A percentile compares a stretch with the other conserved stretches of the same genome.
Conservation (phyloP, 345 rosid species). For the Syzygium aqueum region DNA sequence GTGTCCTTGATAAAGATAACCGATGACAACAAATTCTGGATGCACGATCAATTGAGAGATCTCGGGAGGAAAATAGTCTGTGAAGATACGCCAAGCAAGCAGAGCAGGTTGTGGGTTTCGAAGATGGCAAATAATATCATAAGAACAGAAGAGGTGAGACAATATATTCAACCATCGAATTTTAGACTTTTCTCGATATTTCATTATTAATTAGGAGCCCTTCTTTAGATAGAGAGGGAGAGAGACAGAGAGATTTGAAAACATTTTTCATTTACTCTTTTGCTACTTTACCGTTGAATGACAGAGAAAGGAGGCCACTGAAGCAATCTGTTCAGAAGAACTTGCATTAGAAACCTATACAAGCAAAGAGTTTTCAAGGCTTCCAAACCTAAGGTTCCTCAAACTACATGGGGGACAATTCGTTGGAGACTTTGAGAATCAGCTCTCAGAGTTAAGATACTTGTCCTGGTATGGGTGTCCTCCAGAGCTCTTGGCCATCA, state of each 20-base stretch:
- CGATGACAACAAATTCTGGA: too few species aligned
- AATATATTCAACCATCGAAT: background rate
- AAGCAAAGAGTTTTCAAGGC: background rate
- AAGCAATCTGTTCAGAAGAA: background rate
- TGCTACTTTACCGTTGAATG: background rate
- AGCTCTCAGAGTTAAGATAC: background rate
- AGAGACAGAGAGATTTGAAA: background rate
- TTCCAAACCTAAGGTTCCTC: background rate
- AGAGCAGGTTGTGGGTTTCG: background rate
- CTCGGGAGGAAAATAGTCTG: too few species aligned
- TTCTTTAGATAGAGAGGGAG: background rate
- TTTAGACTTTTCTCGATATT: background rate
- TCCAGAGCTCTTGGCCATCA: background rate
- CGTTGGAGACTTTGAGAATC: background rate
- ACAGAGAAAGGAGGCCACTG: background rate
- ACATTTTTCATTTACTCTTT: background rate
- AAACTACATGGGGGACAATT: rapidly evolving
- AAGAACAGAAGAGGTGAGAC: background rate
- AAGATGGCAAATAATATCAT: background rate
- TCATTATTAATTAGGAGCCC: background rate
- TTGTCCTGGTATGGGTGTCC: rapidly evolving
- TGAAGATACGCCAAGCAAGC: too few species aligned
- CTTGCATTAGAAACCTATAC: too few species aligned
- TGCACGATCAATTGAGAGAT: too few species aligned
- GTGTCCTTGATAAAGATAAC: too few species aligned